Percentiles rank a stretch among this genome's conserved stretches.
Evolutionary conservation across 257 asterid species (phyloP).

Genomic region (Vinca minor): DNA sequence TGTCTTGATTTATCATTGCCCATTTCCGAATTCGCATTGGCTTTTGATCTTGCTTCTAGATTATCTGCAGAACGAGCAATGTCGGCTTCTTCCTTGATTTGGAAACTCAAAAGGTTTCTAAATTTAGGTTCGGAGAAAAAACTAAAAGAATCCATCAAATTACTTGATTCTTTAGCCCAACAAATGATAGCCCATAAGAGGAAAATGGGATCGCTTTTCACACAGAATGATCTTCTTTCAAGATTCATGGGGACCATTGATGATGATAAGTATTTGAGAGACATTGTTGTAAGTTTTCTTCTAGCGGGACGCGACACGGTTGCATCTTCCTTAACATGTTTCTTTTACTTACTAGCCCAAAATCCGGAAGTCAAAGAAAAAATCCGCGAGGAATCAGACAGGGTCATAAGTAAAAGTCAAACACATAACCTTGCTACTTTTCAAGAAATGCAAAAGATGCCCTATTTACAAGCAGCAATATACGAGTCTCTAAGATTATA

Average conservation of each 20-base stretch:
- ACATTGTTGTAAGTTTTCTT: constrained; percentile 59
- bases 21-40: constrained; percentile 35
- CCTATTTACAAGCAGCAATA: constrained; percentile 52
- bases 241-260: constrained; percentile 46
- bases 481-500: constrained; percentile 61
- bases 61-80: constrained; percentile 70
- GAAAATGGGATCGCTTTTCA: constrained; percentile 12
- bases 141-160: constrained; percentile 42
- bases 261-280: constrained; percentile 51
- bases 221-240: constrained; percentile 34
- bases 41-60: constrained; percentile 64
- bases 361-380: constrained; percentile 15
- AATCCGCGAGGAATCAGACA: constrained; percentile 30
- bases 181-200: constrained; percentile 28
- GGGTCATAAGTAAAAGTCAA: constrained; percentile 20
- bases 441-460: constrained; percentile 40
- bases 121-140: constrained; percentile 55
- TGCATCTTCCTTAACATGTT: constrained; percentile 54
- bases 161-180: constrained; percentile 29
- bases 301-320: constrained; percentile 77
- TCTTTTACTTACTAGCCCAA: constrained; percentile 42
- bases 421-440: constrained; percentile 11
- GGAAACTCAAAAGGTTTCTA: constrained; percentile 56
- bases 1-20: constrained; percentile 52
- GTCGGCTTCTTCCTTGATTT: constrained; percentile 42